Evolutionary conservation across 768 basidiomycete species (phyloP).

Genomic region (Coprinopsis marcescibilis): DNA sequence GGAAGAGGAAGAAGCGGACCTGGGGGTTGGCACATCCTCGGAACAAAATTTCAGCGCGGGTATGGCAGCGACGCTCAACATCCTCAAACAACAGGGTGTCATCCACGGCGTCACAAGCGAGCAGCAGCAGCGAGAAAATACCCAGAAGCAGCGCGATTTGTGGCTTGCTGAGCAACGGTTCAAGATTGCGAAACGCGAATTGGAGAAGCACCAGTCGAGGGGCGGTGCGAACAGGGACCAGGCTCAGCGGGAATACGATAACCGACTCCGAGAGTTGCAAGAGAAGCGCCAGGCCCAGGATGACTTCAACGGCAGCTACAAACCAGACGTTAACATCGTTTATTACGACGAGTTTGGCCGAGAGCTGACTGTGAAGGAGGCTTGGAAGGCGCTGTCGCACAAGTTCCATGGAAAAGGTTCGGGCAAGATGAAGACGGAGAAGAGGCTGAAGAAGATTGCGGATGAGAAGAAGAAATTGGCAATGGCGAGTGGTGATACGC

Average conservation of each 20-base stretch:
- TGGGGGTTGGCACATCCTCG: conserved; percentile 53
- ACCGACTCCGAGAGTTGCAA: conserved; percentile 84
- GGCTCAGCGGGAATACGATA: conserved; percentile 91
- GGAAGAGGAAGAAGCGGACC: conserved; percentile 21
- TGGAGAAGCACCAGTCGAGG: conserved; percentile 68
- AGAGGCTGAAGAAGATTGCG: conserved; percentile 92
- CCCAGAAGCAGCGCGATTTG: conserved; percentile 78
- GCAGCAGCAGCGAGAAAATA: conserved; percentile 67
- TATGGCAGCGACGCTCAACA: conserved; percentile 81
- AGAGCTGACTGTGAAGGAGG: conserved; percentile 84
- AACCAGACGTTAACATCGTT: conserved; percentile 93
- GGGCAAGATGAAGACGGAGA: conserved; percentile 96
- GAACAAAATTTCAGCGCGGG: conserved; percentile 82
- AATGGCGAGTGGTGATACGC: conserved; percentile 94
- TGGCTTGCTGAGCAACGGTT: conserved; percentile 88
- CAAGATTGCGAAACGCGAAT: conserved; percentile 69
- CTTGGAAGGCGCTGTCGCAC: conserved; percentile 97
- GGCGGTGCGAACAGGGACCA: conserved; percentile 87
- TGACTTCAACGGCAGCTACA: conserved; percentile 79
- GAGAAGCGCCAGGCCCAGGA: conserved; percentile 81
- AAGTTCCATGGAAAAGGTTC: conserved; percentile 98
- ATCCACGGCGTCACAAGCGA: conserved; percentile 61
- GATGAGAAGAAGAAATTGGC: conserved; percentile 93
- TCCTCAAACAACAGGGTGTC: conserved; percentile 91
- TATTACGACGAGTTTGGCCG: conserved; percentile 97